Evolutionary conservation across 2,329 filamentous ascomycete species (phyloP), one percentile per base, ranked within the genome.

Genomic region (Fusarium irregulare): DNA sequence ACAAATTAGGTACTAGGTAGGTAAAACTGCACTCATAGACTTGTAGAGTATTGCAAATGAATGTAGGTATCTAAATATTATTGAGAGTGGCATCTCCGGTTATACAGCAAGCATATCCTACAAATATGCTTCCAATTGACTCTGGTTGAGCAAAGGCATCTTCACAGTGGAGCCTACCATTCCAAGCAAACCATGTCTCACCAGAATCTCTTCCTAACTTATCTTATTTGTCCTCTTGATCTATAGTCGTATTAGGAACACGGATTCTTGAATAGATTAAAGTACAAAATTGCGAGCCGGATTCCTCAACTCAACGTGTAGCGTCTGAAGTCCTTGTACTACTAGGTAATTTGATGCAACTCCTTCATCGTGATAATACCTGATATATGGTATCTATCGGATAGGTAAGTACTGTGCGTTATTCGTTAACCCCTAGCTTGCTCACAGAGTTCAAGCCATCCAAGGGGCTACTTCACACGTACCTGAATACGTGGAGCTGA

Each of bases 401-500:
- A 37, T 37, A 37, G 28, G 11, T 28, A 13, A 11, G 11, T 28
- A 28, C 25, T 27, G 25, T 27, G 25, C 34, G 16, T n/a, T 21
- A 18, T 25, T 34, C 12, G 6, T n/a, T 7, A 12, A 37, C n/a
- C 28, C 12, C 20, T 18, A 28, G 37, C 18, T 23, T 30, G 54
- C 18, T 18, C 18, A 25, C 16, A 49, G 16, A 13, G 20, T 28
- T 49, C 8, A 63, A 59, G 51, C 44, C 32, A 41, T 37, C 51
- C 12, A 16, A 37, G 30, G 20, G 20, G 12, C 34, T 9, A 18
- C 16, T 23, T 49, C 20, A 32, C 46, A 20, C 34, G n/a, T 42
- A 30, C 44, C 46, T 44, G 42, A n/a, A 51, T 45, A 53, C 25
- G 57, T 62, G 53, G 27, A 70, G 60, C 57, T 51, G 27, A 27